Evolutionary conservation across 1,284 basidiomycete species (phyloP), one percentile per base, ranked within the genome.

Genomic region (Pseudozyma sp.): DNA sequence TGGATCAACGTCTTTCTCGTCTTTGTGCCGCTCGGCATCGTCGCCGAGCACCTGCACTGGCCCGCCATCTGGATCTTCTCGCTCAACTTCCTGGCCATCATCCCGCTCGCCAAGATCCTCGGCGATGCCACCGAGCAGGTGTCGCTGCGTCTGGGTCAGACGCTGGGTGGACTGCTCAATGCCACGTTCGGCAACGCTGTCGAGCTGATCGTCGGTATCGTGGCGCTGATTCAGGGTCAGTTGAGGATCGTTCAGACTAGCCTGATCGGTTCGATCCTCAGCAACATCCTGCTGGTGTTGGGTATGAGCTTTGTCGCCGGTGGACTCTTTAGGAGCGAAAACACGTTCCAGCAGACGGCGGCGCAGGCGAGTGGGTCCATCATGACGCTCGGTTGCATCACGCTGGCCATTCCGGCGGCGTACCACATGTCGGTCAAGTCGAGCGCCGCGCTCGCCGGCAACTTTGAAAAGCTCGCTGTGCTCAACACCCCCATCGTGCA

Each of bases 331-430:
- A 68, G 68, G 46, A 46, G 67, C 39, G 82, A 84, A 48, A 79
- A 75, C 57, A 69, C 68, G 10, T 84, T 84, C 53, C 81, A 82
- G 56, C 78, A 81, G 64, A 84, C 82, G 1, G 79, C 82, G 7
- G 82, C 82, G 24, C 82, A 84, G 71, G 81, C 82, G 1, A 73
- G 65, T 13, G 81, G 72, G 43, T 79, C 76, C n/a, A 82, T 96
- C 63, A 92, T 95, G 92, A 94, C 92, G 5, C 87, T 96, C 37
- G 89, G 93, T 7, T 92, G 92, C 84, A 93, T 95, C 84, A 94
- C 93, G 31, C 88, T 97, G 43, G 91, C 94, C 68, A 91, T 97
- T 62, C 94, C 94, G n/a, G 94, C 94, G 34, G 94, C 94, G 0
- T 95, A 93, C 81, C 88, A 90, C 80, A 68, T 67, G 54, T 73